Percentiles rank a stretch among this genome's conserved stretches.
These are phyloP conservation scores for Lablab purpureus DNA, from an alignment of 306 rosid genomes.

Conservation along the genomic window DNA sequence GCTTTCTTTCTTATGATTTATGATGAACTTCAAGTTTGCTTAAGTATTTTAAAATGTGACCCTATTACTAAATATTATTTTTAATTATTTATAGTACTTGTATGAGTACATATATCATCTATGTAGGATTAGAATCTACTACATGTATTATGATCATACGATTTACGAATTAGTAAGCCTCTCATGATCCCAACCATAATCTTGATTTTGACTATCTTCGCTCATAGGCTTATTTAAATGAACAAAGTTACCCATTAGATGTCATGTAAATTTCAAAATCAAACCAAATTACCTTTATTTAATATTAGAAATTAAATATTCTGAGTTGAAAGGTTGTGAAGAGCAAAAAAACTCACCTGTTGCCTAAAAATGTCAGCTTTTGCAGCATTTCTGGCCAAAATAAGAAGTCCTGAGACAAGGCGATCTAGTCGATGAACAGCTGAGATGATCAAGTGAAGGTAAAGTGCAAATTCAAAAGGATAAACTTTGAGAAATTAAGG, in stretches of 20 bases:
- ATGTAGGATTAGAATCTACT: too few relatives aligned
- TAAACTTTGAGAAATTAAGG: conserved; percentile 5
- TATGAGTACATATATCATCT: too few relatives aligned
- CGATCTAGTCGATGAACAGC: conserved; percentile 96
- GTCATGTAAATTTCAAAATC: conserved; percentile 11
- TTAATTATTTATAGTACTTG: too few relatives aligned
- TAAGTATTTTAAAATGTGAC: too few relatives aligned
- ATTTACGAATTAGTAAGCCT: too few relatives aligned
- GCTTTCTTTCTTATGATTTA: too few relatives aligned
- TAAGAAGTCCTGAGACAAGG: conserved; percentile 95
- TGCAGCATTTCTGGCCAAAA: conserved; percentile 86
- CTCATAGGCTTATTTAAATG: conserved; percentile 3
- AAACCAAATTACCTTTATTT: not conserved
- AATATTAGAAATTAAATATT: conserved; percentile 25
- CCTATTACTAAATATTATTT: too few relatives aligned
- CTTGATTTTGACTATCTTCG: too few relatives aligned
- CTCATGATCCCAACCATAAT: too few relatives aligned
- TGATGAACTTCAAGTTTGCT: too few relatives aligned
- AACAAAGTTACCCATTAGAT: conserved; percentile 8
- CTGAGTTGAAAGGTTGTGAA: conserved; percentile 20
- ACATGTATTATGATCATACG: too few relatives aligned
- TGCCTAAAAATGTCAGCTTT: conserved; percentile 90
- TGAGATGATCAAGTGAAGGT: conserved; percentile 68
- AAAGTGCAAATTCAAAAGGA: conserved; percentile 43
- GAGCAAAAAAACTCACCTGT: conserved; percentile 59